Percentiles rank a stretch among this genome's conserved stretches.
phyloP scores from a whole-genome alignment of 2,329 filamentous ascomycete species.

The Colletotrichum ledebouriae region DNA sequence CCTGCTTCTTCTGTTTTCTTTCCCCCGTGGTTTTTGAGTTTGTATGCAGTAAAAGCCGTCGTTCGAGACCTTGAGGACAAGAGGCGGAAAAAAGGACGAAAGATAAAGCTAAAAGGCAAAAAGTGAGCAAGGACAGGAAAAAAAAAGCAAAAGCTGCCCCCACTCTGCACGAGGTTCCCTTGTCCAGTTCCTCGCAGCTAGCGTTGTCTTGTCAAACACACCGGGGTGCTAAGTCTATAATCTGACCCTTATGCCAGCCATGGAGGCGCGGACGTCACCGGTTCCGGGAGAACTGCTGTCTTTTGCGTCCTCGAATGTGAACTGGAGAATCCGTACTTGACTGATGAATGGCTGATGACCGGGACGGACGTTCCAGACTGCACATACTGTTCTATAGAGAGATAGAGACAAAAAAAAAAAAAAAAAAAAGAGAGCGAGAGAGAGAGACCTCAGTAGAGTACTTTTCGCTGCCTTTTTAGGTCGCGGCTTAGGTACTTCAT shows the following conservation, averaged over 20 bases:
- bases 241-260: slow-evolving; percentile 21
- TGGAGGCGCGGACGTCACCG: slow-evolving; percentile 28
- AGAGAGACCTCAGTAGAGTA: too few relatives aligned
- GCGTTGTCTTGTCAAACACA: slow-evolving; percentile 12
- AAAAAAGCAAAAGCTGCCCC: slow-evolving; percentile 1
- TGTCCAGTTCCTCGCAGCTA: slow-evolving; percentile 24
- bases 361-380: slow-evolving; percentile 24
- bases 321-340: too few relatives aligned
- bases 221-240: background rate
- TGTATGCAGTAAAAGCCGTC: background rate
- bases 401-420: too few relatives aligned
- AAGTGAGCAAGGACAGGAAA: background rate
- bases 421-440: too few relatives aligned
- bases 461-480: too few relatives aligned
- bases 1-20: background rate
- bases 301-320: too few relatives aligned
- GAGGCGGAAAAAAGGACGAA: slow-evolving; percentile 3
- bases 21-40: background rate
- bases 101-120: background rate
- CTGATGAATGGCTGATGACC: background rate
- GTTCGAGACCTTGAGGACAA: background rate
- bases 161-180: slow-evolving; percentile 41
- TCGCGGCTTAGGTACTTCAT: too few relatives aligned
- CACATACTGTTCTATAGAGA: background rate
- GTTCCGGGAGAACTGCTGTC: slow-evolving; percentile 21